Evolutionary conservation across 805 yeast species (phyloP).

Genomic region (Yarrowia sp.): DNA sequence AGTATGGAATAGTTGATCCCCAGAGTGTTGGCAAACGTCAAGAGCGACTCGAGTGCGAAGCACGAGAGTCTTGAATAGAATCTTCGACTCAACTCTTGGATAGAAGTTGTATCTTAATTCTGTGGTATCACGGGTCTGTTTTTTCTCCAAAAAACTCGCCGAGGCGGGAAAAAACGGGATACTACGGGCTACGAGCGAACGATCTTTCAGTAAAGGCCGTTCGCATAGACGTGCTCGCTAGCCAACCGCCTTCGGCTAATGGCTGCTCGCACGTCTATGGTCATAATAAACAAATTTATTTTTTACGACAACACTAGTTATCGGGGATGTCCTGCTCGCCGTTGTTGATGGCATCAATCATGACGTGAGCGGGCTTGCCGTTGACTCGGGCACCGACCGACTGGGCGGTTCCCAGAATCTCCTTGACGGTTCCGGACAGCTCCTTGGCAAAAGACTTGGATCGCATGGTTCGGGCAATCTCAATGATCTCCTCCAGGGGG

Average conservation of each 20-base stretch:
- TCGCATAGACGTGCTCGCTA: too few relatives aligned
- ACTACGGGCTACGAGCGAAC: background rate
- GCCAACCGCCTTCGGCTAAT: too few relatives aligned
- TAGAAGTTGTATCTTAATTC: too few relatives aligned
- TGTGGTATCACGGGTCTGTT: background rate
- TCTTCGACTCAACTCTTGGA: too few relatives aligned
- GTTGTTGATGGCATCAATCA: constrained; percentile 97
- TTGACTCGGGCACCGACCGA: constrained; percentile 99
- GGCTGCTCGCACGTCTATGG: too few relatives aligned
- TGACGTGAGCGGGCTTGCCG: constrained; percentile 99
- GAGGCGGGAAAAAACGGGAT: background rate
- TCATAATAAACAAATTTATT: constrained; percentile 40
- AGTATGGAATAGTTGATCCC: constrained; percentile 68
- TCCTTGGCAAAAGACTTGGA: constrained; percentile 97
- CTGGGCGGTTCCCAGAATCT: constrained; percentile 99
- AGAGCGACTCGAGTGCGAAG: too few relatives aligned
- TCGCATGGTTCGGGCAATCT: constrained; percentile 97
- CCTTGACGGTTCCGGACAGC: constrained; percentile 96
- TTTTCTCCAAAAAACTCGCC: constrained; percentile 6
- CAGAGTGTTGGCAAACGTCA: constrained; percentile 91
- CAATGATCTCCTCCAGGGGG: constrained; percentile 93
- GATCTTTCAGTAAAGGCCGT: too few relatives aligned
- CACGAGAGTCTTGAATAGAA: too few relatives aligned
- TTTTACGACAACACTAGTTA: constrained; percentile 46
- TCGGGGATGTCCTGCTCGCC: constrained; percentile 84